phyloP scores from a whole-genome alignment of 352 stramenopile genomes.

The Phytopythium oedochilum region DNA sequence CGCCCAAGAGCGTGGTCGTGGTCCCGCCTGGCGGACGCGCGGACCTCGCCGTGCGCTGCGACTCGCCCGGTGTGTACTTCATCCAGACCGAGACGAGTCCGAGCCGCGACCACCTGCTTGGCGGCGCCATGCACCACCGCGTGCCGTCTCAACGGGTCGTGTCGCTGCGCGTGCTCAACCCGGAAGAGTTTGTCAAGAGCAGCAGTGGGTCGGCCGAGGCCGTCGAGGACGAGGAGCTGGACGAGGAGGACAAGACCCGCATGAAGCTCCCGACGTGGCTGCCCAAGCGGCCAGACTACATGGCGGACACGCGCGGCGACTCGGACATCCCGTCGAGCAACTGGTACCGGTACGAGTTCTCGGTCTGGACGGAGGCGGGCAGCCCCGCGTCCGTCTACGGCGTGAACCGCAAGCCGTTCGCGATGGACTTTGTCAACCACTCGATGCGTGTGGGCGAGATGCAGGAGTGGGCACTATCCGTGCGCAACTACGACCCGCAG shows the following conservation, averaged over 20 bases:
- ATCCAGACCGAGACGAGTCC: conserved; percentile 55
- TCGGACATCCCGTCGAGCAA: conserved; percentile 22
- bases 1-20: conserved; percentile 43
- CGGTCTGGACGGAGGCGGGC: conserved; percentile 52
- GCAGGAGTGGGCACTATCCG: conserved; percentile 63
- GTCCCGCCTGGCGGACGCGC: conserved; percentile 60
- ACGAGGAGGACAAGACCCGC: conserved; percentile 16
- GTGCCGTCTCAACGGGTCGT: conserved; percentile 63
- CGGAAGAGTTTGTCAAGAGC: conserved; percentile 2
- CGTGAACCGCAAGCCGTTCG: conserved; percentile 57
- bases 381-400: conserved; percentile 35
- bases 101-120: conserved; percentile 54
- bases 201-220: background rate
- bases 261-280: conserved; percentile 34
- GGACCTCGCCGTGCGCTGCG: conserved; percentile 54
- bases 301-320: conserved; percentile 27
- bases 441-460: conserved; percentile 64
- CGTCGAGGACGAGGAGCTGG: conserved; percentile 18
- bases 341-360: conserved; percentile 74
- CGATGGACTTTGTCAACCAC: conserved; percentile 44
- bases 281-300: conserved; percentile 53
- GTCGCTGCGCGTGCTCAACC: conserved; percentile 36
- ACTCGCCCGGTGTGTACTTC: conserved; percentile 47
- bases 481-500: conserved; percentile 43
- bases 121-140: conserved; percentile 57